Evolutionary conservation across 257 asterid genomes (phyloP), one percentile per base, ranked within the genome.

Genomic region (Primulina huaijiensis): DNA sequence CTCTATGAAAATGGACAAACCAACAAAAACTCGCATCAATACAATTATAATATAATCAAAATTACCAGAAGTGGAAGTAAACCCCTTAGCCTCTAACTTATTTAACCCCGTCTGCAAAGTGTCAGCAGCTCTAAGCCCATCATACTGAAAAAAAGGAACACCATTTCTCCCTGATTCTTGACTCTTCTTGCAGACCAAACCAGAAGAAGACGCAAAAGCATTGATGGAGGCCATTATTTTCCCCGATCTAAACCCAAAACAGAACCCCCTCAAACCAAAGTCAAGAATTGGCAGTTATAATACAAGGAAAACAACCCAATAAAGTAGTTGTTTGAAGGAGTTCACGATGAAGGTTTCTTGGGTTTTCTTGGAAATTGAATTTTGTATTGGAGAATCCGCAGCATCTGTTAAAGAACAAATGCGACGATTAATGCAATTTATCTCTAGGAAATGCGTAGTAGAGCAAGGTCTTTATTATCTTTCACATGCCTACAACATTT

Each of bases 341-440:
- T 79, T 76, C 78, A 77, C 89, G 25, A 83, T 66, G 81, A 23
- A 60, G 17, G 23, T 29, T 67, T 68, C 33, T 50, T 35, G 23
- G 60, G 30, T 25, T 77, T 59, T 64, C 37, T 68, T 69, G 57
- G 21, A 33, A 52, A 56, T 25, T 27, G 62, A 1, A 12, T 27
- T 34, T 62, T 61, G 73, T 37, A 60, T 83, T 72, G 91, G 72
- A 62, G 64, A 63, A 20, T 83, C 85, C 87, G 85, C 76, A 77
- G n/a, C 53, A 19, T 23, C 30, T 38, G 5, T 60, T 37, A 34
- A 30, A 63, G 57, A 70, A 35, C 81, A 76, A 75, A 69, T 20
- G 37, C 62, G 86, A 55, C 86, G 83, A 80, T 75, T 59, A 74
- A 11, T 68, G 74, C 87, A 72, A 71, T 35, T 64, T 35, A 2